Base-by-base conservation (phyloP, 2,329 filamentous ascomycete species). In the Davidsoniella eucalypti region DNA sequence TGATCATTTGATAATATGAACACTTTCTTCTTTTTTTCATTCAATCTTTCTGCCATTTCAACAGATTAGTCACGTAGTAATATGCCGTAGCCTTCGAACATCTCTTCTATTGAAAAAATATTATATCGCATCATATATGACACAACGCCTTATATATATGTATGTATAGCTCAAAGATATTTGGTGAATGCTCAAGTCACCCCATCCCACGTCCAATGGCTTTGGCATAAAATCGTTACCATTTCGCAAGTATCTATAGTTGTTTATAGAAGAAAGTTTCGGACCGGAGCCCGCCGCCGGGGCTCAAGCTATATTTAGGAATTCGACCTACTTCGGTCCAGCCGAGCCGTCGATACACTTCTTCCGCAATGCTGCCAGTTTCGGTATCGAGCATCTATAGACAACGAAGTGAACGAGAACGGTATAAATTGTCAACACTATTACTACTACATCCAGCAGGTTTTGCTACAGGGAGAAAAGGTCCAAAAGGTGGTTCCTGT, bases 191-290 rank as follows among this genome's bases (percentile, higher is more conserved):
- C 16, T 41, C 16, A 17, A 4, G 16, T 17, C 14, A 21, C 4
- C 21, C 21, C 4, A 21, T 4, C 21, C 21, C 4, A 21, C 3
- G 21, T 21, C 21, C 4, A 21, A 21, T 4, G 18, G 14, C 40
- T 14, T 17, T 43, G 17, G 25, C 6, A 25, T 43, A 18, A 17
- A 14, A n/a, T 23, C 17, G 18, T 12, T 16, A 10, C 38, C n/a
- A 26, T 40, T 25, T 2, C n/a, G 6, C 16, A 14, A n/a, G 14
- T 9, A 36, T 18, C 23, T 45, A 43, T 10, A 80, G 62, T 52
- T 75, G 67, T 61, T 79, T 80, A 61, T 78, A 80, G 56, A 78
- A 76, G 56, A 78, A 75, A 0, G 70, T 68, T 48, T 69, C 70
- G 54, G 71, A 70, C 55, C 67, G 69, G 50, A 73, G 60, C 42